Conservation (phyloP, 192 early-diverging fungal genomes). For the Backusella psychrophila region DNA sequence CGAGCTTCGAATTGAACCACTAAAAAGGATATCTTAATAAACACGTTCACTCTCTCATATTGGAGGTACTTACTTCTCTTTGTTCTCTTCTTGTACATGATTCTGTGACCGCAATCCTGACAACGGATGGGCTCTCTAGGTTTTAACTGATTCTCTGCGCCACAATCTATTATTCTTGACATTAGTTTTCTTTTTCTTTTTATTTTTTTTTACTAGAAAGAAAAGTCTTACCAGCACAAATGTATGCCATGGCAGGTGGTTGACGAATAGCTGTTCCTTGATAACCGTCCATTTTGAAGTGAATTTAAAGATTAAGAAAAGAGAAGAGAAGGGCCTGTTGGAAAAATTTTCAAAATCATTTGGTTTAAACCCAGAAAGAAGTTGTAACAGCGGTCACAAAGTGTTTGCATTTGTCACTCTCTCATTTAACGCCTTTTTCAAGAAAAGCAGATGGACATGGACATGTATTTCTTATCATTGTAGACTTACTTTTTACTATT, state of each 20-base stretch:
- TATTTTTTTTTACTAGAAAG: neutral
- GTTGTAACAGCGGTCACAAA: neutral
- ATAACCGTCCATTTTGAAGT: conserved; percentile 25
- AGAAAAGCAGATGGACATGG: neutral
- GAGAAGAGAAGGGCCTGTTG: neutral
- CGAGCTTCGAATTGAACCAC: conserved; percentile 99
- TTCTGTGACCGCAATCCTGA: conserved; percentile 92
- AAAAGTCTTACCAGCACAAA: conserved; percentile 34
- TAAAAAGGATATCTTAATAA: conserved; percentile 34
- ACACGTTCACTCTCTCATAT: neutral
- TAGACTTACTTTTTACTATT: too few relatives aligned
- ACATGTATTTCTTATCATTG: neutral
- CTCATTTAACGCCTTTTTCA: neutral
- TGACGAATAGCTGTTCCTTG: conserved; percentile 31
- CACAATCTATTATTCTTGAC: conserved; percentile 62
- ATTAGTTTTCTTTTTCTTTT: neutral
- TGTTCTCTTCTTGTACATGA: conserved; percentile 98
- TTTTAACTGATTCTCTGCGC: conserved; percentile 87
- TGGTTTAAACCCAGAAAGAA: neutral
- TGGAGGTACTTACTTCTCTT: conserved; percentile 68
- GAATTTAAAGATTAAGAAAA: neutral
- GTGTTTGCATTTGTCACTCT: neutral
- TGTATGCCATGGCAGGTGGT: conserved; percentile 39
- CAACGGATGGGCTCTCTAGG: conserved; percentile 95
- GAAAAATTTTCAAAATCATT: neutral